A percentile compares a stretch with the other conserved stretches of the same genome.
phyloP scores from a whole-genome alignment of 495 filamentous ascomycete genomes.

The Penicillium soppii region DNA sequence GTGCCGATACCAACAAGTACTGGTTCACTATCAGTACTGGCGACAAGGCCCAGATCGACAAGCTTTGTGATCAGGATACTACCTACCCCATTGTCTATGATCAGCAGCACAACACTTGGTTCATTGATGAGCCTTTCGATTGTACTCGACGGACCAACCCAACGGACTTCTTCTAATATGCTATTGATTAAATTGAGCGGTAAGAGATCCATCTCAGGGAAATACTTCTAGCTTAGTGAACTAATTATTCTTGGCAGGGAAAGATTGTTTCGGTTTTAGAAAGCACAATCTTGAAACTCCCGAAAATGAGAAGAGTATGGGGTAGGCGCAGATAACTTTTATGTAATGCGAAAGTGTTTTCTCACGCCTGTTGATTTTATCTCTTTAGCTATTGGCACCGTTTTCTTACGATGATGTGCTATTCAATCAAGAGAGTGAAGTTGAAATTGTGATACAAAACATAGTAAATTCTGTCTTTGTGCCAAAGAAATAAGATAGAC shows the following conservation, averaged over 20 bases:
- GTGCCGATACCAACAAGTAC: conserved; percentile 24
- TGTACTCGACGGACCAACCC: conserved; percentile 25
- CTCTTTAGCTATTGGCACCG: no score
- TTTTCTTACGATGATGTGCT: no score
- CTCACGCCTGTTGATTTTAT: no score
- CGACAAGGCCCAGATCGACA: conserved; percentile 17
- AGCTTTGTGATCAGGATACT: conserved; percentile 20
- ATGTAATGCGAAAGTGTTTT: no score
- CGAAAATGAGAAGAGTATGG: no score
- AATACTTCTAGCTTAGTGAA: no score
- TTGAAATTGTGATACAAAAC: not conserved
- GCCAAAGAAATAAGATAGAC: conserved; percentile 1
- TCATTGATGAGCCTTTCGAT: conserved; percentile 28
- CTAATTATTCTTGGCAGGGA: not conserved
- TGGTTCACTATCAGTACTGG: conserved; percentile 30
- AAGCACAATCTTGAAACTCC: no score
- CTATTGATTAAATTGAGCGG: not conserved
- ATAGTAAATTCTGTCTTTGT: conserved; percentile 1
- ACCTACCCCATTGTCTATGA: conserved; percentile 25
- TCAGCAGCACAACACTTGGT: conserved; percentile 27
- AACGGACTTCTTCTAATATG: not conserved
- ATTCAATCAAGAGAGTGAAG: not conserved
- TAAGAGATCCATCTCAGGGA: not conserved
- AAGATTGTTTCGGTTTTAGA: no score
- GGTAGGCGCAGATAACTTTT: no score